A percentile compares a stretch with the other conserved stretches of the same genome.
phyloP scores from a whole-genome alignment of 2,329 filamentous ascomycete genomes.

The Colletotrichum limetticola region DNA sequence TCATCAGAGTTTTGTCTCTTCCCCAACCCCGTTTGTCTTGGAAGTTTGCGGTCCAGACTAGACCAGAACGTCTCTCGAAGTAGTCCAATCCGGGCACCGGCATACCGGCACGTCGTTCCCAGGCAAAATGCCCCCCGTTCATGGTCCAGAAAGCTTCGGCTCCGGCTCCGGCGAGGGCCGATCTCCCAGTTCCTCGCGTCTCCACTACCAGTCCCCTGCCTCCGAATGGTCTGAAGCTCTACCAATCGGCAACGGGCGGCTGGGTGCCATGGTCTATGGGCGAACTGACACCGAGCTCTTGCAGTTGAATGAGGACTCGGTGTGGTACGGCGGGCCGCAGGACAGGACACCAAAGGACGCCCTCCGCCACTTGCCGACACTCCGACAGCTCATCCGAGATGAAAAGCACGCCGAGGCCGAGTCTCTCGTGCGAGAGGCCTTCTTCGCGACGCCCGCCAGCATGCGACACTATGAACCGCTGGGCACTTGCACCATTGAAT shows the following conservation, averaged over 20 bases:
- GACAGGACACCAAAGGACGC: constrained; percentile 50
- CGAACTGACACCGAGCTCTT: constrained; percentile 47
- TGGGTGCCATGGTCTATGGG: constrained; percentile 52
- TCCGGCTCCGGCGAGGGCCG: constrained; percentile 10
- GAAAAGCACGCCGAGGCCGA: constrained; percentile 40
- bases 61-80: background rate
- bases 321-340: constrained; percentile 54
- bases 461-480: constrained; percentile 59
- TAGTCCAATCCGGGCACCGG: background rate
- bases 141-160: constrained; percentile 2
- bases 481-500: constrained; percentile 50
- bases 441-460: constrained; percentile 56
- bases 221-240: constrained; percentile 45
- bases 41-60: background rate
- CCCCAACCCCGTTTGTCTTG: background rate
- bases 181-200: constrained; percentile 19
- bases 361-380: constrained; percentile 44
- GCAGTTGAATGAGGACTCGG: constrained; percentile 58
- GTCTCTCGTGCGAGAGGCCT: constrained; percentile 42
- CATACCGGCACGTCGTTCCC: constrained; percentile 29
- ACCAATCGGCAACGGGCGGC: constrained; percentile 57
- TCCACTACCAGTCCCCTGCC: constrained; percentile 44
- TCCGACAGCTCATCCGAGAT: constrained; percentile 49
- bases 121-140: constrained; percentile 6
- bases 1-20: background rate